Evolutionary conservation across 2,329 filamentous ascomycete genomes (phyloP), one percentile per base, ranked within the genome.

Genomic region (Cladosporium austrohemisphaericum): DNA sequence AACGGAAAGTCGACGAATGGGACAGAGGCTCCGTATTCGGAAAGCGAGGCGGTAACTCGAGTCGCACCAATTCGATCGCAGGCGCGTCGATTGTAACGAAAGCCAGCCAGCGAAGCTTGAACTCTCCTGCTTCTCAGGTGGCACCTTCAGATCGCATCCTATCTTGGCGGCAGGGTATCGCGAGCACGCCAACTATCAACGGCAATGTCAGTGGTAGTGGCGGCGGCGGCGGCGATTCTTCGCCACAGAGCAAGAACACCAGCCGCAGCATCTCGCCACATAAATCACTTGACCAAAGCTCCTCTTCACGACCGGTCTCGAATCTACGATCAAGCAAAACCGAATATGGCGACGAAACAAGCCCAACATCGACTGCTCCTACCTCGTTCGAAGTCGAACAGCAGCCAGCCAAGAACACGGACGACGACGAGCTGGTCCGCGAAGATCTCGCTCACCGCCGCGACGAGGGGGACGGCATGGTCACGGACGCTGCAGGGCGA

Each of bases 21-120:
- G 89, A 95, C 57, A 82, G 84, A 0, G 78, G 79, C 1, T 92
- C 86, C 13, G 81, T 81, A 6, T 86, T 95, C 59, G 90, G 87
- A 8, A 65, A 70, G 54, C 74, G 67, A 49, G 73, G 64, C 61
- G 48, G 35, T 1, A 41, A 22, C 3, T 49, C 72, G 61, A 63
- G 46, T 35, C 38, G 35, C 7, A 26, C 49, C 10, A 31, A 40
- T 16, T 49, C 46, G 5, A 49, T 41, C 11, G 38, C 37, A 19
- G 46, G 37, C 20, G 32, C 41, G 5, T 77, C 67, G 16, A 60
- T 71, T 5, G 64, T 66, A 0, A 75, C 72, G 1, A 71, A 71
- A 44, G 55, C 54, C 18, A 65, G 63, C 37, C 53, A 63, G 45
- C 60, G 57, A 13, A 66, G 62, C 33, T 46, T 68, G 58, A 58